Evolutionary conservation across 352 stramenopile genomes (phyloP).

Genomic region (Blastocystis sp.): DNA sequence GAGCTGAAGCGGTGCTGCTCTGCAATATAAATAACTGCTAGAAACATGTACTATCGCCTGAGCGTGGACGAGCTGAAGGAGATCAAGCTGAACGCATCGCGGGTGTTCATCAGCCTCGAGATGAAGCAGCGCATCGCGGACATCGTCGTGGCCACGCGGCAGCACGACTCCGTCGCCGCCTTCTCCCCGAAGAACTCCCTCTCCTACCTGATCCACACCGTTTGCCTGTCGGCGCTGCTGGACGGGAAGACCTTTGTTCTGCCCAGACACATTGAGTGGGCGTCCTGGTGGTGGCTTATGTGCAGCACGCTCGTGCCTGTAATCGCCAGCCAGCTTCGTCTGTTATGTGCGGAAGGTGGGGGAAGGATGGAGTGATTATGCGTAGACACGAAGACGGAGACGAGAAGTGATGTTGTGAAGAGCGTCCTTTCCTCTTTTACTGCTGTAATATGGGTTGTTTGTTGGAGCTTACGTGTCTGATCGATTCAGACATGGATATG

Average conservation of each 20-base stretch:
- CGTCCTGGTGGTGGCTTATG: background rate
- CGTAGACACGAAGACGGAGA: conserved; percentile 16
- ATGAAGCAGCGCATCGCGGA: conserved; percentile 23
- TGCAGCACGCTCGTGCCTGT: conserved; percentile 23
- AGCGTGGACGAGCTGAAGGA: conserved; percentile 46
- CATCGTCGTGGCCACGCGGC: conserved; percentile 33
- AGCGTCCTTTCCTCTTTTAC: conserved; percentile 34
- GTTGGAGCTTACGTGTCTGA: background rate
- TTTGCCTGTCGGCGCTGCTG: conserved; percentile 33
- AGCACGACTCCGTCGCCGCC: background rate
- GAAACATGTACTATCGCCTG: conserved; percentile 64
- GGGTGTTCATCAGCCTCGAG: conserved; percentile 53
- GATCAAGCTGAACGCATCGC: conserved; percentile 44
- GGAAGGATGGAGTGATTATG: background rate
- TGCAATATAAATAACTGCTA: background rate
- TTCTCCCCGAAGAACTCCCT: conserved; percentile 39
- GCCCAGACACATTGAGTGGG: conserved; percentile 49
- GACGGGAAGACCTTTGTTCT: conserved; percentile 63
- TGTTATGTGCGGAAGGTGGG: conserved; percentile 19
- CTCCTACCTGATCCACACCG: background rate
- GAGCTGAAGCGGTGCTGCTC: conserved; percentile 47
- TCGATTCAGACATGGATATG: background rate
- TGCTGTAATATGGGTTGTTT: conserved; percentile 53
- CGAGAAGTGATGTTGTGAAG: background rate
- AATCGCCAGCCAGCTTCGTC: conserved; percentile 26